These are phyloP conservation scores for Colletotrichum costaricense DNA, from an alignment of 2,329 filamentous ascomycete genomes.

Conservation along the genomic window DNA sequence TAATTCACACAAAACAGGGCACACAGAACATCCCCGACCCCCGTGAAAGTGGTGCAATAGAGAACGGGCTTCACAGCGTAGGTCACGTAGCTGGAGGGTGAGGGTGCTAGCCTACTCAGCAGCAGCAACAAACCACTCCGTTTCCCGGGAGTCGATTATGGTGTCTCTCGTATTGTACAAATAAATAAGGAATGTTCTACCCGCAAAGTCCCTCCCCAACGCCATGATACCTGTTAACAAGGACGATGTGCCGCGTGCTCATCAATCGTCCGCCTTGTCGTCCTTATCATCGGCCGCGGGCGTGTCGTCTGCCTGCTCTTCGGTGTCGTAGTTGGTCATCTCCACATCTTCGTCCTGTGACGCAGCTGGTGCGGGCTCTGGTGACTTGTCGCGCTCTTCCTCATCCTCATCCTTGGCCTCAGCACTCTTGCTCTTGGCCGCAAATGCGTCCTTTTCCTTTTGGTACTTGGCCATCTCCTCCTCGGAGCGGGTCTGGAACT, in stretches of 20 bases:
- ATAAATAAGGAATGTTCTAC: conserved; percentile 21
- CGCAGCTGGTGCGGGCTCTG: conserved; percentile 38
- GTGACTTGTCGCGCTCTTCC: conserved; percentile 37
- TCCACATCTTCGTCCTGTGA: conserved; percentile 61
- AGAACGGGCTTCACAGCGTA: conserved; percentile 28
- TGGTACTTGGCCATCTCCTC: conserved; percentile 53
- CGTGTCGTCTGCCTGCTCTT: conserved; percentile 45
- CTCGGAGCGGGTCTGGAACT: conserved; percentile 57
- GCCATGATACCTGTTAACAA: conserved; percentile 9
- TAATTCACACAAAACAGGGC: conserved; percentile 5
- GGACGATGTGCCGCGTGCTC: neutral
- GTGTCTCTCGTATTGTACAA: conserved; percentile 28
- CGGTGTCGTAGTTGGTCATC: conserved; percentile 60
- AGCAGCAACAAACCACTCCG: neutral
- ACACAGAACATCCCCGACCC: conserved; percentile 28
- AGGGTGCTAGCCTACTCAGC: neutral
- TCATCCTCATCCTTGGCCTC: conserved; percentile 37
- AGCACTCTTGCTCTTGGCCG: conserved; percentile 39
- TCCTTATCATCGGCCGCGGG: conserved; percentile 32
- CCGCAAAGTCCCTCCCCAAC: conserved; percentile 24
- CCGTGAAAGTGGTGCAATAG: conserved; percentile 14
- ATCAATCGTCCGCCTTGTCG: conserved; percentile 30
- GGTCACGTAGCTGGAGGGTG: neutral
- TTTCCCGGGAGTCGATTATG: conserved; percentile 6
- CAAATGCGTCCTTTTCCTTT: conserved; percentile 50